A percentile compares a stretch with the other conserved stretches of the same genome.
phyloP scores from a whole-genome alignment of 495 filamentous ascomycete species.

The Sordaria brevicollis region DNA sequence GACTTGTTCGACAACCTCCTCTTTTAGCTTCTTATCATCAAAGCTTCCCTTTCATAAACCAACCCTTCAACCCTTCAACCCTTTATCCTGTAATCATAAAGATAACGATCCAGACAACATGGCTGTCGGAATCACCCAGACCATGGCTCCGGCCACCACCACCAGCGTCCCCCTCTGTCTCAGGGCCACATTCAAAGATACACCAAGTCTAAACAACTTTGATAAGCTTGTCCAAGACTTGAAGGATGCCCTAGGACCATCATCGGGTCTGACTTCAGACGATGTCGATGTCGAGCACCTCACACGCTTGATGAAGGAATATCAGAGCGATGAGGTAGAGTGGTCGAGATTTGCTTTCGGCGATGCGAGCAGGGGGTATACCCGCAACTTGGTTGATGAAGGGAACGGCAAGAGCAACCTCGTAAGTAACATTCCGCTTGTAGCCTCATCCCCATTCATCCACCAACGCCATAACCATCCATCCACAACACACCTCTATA shows the following conservation, averaged over 20 bases:
- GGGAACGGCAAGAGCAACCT: conserved; percentile 89
- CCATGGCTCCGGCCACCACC: not conserved
- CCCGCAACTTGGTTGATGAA: conserved; percentile 79
- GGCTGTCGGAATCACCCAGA: conserved; percentile 15
- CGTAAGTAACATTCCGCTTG: conserved; percentile 33
- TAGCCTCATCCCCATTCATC: not conserved
- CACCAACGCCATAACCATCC: not conserved
- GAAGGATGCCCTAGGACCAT: conserved; percentile 60
- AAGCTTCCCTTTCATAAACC: not conserved
- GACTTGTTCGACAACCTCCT: not conserved
- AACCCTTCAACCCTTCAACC: not conserved
- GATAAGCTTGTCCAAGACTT: conserved; percentile 65
- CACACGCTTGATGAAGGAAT: conserved; percentile 56
- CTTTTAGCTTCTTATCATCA: not conserved
- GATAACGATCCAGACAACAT: conserved; percentile 8
- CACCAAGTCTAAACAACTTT: conserved; percentile 38
- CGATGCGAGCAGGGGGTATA: conserved; percentile 59
- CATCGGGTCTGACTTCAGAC: conserved; percentile 66
- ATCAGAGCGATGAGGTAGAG: conserved; percentile 52
- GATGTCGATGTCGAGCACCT: conserved; percentile 67
- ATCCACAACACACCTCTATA: not conserved
- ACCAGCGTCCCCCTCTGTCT: not conserved
- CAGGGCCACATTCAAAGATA: not conserved
- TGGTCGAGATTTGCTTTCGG: conserved; percentile 64
- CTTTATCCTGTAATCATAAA: not conserved